Evolutionary conservation across 352 stramenopile genomes (phyloP).

Genomic region (Globisporangium sylvaticum): DNA sequence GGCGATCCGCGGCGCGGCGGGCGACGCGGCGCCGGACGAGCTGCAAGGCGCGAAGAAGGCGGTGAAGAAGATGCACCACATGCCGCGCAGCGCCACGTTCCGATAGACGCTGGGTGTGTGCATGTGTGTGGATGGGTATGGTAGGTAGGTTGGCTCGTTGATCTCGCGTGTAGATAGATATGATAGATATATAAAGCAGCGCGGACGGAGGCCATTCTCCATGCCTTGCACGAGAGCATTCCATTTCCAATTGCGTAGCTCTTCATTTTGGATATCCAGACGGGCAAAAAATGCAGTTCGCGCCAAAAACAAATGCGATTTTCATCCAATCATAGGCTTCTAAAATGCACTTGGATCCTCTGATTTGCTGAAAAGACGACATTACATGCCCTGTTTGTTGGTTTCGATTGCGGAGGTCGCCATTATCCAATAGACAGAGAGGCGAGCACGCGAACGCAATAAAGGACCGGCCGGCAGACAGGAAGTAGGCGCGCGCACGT

Average conservation of each 20-base stretch:
- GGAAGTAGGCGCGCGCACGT: background rate
- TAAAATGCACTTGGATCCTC: background rate
- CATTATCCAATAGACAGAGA: background rate
- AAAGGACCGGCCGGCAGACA: background rate
- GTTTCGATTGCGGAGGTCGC: slow-evolving; percentile 7
- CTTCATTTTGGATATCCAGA: slow-evolving; percentile 5
- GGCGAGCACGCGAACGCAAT: background rate
- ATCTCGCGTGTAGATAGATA: background rate
- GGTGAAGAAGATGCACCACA: slow-evolving; percentile 82
- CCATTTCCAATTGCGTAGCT: background rate
- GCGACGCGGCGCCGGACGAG: slow-evolving; percentile 17
- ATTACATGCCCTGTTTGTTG: background rate
- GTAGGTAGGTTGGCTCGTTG: slow-evolving; percentile 6
- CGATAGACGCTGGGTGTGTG: slow-evolving; percentile 32
- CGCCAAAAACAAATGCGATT: slow-evolving; percentile 13
- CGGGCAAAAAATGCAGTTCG: background rate
- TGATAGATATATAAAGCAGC: slow-evolving; percentile 9
- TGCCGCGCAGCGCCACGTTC: slow-evolving; percentile 81
- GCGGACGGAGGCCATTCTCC: background rate
- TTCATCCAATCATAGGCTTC: background rate
- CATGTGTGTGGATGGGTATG: slow-evolving; percentile 15
- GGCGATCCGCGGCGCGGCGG: slow-evolving; percentile 39
- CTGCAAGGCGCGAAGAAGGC: slow-evolving; percentile 34
- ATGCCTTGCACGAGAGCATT: background rate
- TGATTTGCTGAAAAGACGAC: slow-evolving; percentile 13